Percentiles rank a stretch among this genome's conserved stretches.
These are phyloP conservation scores for Fusarium ambrosium DNA, from an alignment of 2,329 filamentous ascomycete species.

Conservation along the genomic window DNA sequence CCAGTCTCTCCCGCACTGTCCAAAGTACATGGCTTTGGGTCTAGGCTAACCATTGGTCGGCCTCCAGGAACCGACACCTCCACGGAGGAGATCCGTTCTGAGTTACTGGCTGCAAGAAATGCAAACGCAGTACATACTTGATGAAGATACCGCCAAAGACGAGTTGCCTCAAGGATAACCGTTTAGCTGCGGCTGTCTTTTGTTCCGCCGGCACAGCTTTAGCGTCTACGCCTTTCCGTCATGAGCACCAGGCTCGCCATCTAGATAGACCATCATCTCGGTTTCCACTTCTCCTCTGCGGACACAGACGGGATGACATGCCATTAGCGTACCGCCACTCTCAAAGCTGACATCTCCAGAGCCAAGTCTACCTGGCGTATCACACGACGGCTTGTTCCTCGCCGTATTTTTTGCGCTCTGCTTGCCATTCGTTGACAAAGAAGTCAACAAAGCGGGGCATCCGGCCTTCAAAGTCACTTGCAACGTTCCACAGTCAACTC, in stretches of 20 bases:
- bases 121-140: background rate
- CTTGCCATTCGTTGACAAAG: constrained; percentile 1
- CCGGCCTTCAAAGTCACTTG: constrained; percentile 1
- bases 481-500: constrained; percentile 11
- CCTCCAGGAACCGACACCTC: background rate
- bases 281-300: background rate
- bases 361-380: background rate
- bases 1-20: constrained; percentile 30
- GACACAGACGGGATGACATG: constrained; percentile 23
- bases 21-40: background rate
- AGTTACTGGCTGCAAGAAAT: background rate
- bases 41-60: background rate
- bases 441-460: constrained; percentile 1
- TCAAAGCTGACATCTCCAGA: background rate
- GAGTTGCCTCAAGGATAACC: background rate
- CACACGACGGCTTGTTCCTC: background rate
- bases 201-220: background rate
- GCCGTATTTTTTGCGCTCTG: background rate
- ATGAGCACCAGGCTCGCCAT: constrained; percentile 4
- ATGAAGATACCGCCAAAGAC: background rate
- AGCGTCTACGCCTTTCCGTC: background rate
- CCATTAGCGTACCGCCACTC: background rate
- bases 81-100: constrained; percentile 3
- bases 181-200: background rate
- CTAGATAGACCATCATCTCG: background rate